These are phyloP conservation scores for Nannochloris sp. DNA, from an alignment of 139 green algal genomes.

Conservation along the genomic window DNA sequence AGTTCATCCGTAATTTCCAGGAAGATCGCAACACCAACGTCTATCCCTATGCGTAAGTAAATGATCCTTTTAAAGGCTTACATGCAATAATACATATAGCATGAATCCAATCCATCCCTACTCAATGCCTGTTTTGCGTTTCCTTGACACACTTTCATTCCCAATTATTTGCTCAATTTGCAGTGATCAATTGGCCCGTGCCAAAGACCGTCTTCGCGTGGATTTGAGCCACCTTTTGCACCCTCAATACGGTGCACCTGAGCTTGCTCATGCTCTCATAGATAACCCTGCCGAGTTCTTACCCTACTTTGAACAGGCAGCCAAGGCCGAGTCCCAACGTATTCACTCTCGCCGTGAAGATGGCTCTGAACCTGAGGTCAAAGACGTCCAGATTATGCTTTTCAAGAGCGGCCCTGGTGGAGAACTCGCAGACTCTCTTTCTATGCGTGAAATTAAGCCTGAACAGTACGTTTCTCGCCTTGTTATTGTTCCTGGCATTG, in stretches of 20 bases:
- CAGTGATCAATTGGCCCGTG: conserved; percentile 36
- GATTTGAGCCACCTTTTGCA: conserved; percentile 28
- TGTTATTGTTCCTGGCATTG: conserved; percentile 93
- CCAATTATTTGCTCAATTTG: background rate
- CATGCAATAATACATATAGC: too few relatives aligned
- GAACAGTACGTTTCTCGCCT: conserved; percentile 81
- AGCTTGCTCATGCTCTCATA: conserved; percentile 19
- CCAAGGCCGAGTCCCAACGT: conserved; percentile 21
- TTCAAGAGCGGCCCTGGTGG: conserved; percentile 15
- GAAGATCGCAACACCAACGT: conserved; percentile 16
- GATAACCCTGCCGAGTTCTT: conserved; percentile 34
- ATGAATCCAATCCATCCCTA: too few relatives aligned
- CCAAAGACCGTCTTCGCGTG: conserved; percentile 22
- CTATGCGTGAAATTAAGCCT: conserved; percentile 47
- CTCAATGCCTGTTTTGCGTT: too few relatives aligned
- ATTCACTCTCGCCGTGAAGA: conserved; percentile 14
- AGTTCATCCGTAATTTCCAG: conserved; percentile 50
- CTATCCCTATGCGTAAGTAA: conserved; percentile 33
- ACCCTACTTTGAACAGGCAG: conserved; percentile 28
- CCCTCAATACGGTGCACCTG: conserved; percentile 22
- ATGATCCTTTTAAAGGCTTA: too few relatives aligned
- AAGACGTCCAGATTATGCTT: conserved; percentile 34
- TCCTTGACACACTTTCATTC: background rate
- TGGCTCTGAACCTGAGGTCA: conserved; percentile 11
- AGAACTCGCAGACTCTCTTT: conserved; percentile 1